Evolutionary conservation across 305 asterid species (phyloP).

Genomic region (Striga hermonthica): DNA sequence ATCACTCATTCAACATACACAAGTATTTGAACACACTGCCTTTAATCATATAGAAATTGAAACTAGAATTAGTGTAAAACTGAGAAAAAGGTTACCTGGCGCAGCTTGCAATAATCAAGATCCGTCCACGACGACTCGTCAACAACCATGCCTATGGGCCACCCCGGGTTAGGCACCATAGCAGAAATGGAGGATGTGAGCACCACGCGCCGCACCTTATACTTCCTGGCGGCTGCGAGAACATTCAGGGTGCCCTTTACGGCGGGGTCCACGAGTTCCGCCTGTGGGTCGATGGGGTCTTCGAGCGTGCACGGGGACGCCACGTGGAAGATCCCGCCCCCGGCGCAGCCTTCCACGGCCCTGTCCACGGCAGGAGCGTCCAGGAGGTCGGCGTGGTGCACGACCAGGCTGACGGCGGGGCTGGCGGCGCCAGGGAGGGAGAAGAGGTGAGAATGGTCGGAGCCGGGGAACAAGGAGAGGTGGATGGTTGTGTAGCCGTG

Average conservation of each 20-base stretch:
- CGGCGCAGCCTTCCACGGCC: constrained; percentile 65
- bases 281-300: constrained; percentile 77
- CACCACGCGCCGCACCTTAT: constrained; percentile 72
- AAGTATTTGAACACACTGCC: too few relatives aligned
- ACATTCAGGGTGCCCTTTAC: constrained; percentile 74
- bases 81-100: constrained; percentile 48
- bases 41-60: too few relatives aligned
- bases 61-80: neutral
- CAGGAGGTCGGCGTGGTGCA: constrained; percentile 59
- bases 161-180: constrained; percentile 72
- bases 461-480: constrained; percentile 70
- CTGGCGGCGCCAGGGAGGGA: constrained; percentile 55
- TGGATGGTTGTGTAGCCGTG: constrained; percentile 76
- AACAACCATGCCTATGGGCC: constrained; percentile 54
- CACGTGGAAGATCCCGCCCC: constrained; percentile 87
- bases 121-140: constrained; percentile 89
- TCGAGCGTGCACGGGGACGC: constrained; percentile 90
- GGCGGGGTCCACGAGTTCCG: constrained; percentile 80
- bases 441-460: constrained; percentile 66
- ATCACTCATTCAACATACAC: too few relatives aligned
- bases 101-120: constrained; percentile 67
- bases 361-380: constrained; percentile 54
- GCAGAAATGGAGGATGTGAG: constrained; percentile 88
- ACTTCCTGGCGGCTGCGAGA: constrained; percentile 73
- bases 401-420: constrained; percentile 40